Evolutionary conservation across 805 yeast genomes (phyloP), one percentile per base, ranked within the genome.

Genomic region (Cyberlindnera japonica): DNA sequence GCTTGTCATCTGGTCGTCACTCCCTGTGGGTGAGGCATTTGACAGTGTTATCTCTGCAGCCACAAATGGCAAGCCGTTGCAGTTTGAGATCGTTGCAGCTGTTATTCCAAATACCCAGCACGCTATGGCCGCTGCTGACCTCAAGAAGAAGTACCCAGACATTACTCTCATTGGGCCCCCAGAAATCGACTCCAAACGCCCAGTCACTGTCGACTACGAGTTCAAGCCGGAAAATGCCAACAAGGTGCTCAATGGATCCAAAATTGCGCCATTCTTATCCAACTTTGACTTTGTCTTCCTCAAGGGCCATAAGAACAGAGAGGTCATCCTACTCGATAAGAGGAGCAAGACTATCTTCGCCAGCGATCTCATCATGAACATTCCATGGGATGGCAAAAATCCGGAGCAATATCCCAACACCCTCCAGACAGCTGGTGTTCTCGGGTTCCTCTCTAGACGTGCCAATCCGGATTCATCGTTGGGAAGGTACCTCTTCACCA

Each of bases 101-200:
- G 67, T 82, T 29, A 68, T 82, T 34, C 87, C 88, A 4, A 84
- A 82, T 54, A 52, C 47, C 16, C 82, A 77, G 47, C 89, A 82
- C 51, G 75, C 83, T 1, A 63, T 82, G 75, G 84, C 81, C 4
- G 75, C 80, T 11, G 53, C 58, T 17, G 70, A 72, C 12, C 74
- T 80, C 61, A 72, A 74, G 54, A 63, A 65, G 17, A 59, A 62
- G 42, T 69, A 62, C 53, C 84, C 85, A 4, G 54, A 65, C 3
- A 55, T 76, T 35, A 68, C 73, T 48, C 59, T 81, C 22, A 68
- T 81, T 45, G 85, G 81, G 7, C 68, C 75, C 62, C 42, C 48
- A n/a, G 75, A 65, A 1, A 50, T 62, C 27, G 48, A 51, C n/a
- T 58, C 58, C 30, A 67, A 67, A n/a, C 57, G 67, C 8, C 59